phyloP scores from a whole-genome alignment of 169 alveolate species.

The Theileria parva region DNA sequence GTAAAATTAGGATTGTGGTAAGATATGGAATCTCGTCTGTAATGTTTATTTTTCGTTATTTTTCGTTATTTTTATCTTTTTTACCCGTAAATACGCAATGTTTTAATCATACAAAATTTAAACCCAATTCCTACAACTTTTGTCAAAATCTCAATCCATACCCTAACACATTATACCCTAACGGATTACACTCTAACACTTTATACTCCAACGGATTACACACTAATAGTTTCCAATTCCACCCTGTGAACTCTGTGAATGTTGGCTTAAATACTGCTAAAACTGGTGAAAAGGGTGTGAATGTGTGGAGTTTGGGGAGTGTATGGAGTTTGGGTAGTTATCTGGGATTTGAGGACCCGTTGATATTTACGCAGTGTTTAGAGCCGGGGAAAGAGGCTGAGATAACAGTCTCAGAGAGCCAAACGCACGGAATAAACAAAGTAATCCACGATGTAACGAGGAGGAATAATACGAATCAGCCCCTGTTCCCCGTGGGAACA shows the following conservation, averaged over 20 bases:
- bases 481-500: constrained; percentile 40
- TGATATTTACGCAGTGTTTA: constrained; percentile 37
- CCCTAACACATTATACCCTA: no score
- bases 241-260: no score
- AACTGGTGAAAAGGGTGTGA: no score
- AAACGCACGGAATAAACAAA: constrained; percentile 37
- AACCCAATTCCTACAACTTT: not conserved
- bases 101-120: no score
- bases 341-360: constrained; percentile 36
- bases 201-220: no score
- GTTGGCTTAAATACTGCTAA: no score
- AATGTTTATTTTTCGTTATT: not conserved
- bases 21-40: not conserved
- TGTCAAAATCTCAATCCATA: not conserved
- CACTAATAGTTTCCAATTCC: no score
- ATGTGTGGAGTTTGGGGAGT: no score
- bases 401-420: constrained; percentile 32
- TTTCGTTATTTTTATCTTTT: no score
- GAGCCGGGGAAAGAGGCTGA: constrained; percentile 59
- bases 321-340: not conserved
- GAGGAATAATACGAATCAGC: constrained; percentile 8
- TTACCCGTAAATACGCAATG: not conserved
- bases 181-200: not conserved
- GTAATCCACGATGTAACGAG: constrained; percentile 25
- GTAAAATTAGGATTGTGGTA: no score